These are phyloP conservation scores for Clavariopsis aquatica DNA, from an alignment of 495 filamentous ascomycete genomes.

Conservation along the genomic window DNA sequence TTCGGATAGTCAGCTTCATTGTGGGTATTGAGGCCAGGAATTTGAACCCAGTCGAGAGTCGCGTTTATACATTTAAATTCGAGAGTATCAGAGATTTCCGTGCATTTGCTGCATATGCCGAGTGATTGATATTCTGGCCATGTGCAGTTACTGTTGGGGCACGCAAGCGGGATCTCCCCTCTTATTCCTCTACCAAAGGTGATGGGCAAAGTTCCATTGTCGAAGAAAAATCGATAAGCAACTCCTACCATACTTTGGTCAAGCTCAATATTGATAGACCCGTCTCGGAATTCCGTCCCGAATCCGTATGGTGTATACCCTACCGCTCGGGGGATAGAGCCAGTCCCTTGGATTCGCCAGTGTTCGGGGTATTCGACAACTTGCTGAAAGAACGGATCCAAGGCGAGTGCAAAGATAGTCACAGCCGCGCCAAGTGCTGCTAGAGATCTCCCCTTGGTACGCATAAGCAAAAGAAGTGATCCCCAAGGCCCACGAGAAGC, in stretches of 20 bases:
- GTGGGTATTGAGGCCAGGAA: constrained; percentile 2
- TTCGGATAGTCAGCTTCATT: constrained; percentile 17
- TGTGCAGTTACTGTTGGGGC: constrained; percentile 30
- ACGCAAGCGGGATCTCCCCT: constrained; percentile 15
- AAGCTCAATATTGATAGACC: background rate
- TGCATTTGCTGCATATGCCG: constrained; percentile 24
- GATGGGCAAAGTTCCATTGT: constrained; percentile 12
- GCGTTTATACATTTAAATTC: constrained; percentile 15
- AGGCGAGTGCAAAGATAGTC: constrained; percentile 25
- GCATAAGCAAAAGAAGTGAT: constrained; percentile 27
- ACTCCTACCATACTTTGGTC: constrained; percentile 16
- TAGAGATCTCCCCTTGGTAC: constrained; percentile 24
- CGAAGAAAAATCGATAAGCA: constrained; percentile 19
- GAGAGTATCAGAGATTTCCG: constrained; percentile 14
- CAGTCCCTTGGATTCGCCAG: constrained; percentile 12
- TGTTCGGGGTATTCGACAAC: constrained; percentile 27
- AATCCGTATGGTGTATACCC: background rate
- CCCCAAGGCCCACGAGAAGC: constrained; percentile 34
- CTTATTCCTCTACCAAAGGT: constrained; percentile 11
- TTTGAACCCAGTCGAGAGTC: constrained; percentile 17
- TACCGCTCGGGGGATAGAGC: background rate
- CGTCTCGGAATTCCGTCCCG: background rate
- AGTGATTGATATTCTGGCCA: constrained; percentile 26
- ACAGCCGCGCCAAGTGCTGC: constrained; percentile 30
- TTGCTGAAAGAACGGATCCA: constrained; percentile 39